These are phyloP conservation scores for Scedosporium dehoogii DNA, from an alignment of 2,329 filamentous ascomycete species.

Conservation along the genomic window DNA sequence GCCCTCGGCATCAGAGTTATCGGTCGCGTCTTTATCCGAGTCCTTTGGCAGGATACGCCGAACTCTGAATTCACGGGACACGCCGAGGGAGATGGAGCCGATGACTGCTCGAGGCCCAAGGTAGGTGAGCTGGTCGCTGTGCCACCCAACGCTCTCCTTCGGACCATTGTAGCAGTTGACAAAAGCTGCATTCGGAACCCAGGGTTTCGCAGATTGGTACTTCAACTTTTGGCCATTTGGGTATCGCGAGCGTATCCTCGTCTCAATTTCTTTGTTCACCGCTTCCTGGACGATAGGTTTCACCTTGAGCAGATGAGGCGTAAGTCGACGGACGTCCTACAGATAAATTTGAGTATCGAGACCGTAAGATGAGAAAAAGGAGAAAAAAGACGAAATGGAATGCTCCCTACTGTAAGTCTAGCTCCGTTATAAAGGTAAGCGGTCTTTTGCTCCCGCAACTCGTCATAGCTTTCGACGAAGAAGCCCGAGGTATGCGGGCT, in stretches of 20 bases:
- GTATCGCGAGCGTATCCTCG: slow-evolving; percentile 59
- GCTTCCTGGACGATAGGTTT: slow-evolving; percentile 59
- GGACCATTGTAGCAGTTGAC: slow-evolving; percentile 89
- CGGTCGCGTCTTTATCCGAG: slow-evolving; percentile 21
- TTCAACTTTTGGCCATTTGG: slow-evolving; percentile 62
- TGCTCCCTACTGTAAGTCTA: slow-evolving; percentile 43
- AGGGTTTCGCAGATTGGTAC: slow-evolving; percentile 62
- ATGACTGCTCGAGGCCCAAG: slow-evolving; percentile 82
- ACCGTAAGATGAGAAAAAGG: neutral
- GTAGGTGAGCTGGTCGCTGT: slow-evolving; percentile 88
- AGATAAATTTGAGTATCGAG: neutral
- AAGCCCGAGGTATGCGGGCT: slow-evolving; percentile 79
- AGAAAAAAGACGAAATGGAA: neutral
- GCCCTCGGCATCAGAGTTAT: slow-evolving; percentile 56
- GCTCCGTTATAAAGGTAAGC: slow-evolving; percentile 84
- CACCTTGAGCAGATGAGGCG: slow-evolving; percentile 62
- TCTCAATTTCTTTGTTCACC: slow-evolving; percentile 69
- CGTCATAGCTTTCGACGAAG: slow-evolving; percentile 67
- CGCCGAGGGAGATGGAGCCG: slow-evolving; percentile 80
- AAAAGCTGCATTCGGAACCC: slow-evolving; percentile 83
- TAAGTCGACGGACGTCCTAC: slow-evolving; percentile 65
- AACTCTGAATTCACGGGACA: slow-evolving; percentile 87
- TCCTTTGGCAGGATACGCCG: slow-evolving; percentile 61
- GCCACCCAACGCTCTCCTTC: slow-evolving; percentile 77
- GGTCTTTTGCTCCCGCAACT: slow-evolving; percentile 58